These are phyloP conservation scores for Neurospora sp. DNA, from an alignment of 495 filamentous ascomycete species.

Conservation along the genomic window DNA sequence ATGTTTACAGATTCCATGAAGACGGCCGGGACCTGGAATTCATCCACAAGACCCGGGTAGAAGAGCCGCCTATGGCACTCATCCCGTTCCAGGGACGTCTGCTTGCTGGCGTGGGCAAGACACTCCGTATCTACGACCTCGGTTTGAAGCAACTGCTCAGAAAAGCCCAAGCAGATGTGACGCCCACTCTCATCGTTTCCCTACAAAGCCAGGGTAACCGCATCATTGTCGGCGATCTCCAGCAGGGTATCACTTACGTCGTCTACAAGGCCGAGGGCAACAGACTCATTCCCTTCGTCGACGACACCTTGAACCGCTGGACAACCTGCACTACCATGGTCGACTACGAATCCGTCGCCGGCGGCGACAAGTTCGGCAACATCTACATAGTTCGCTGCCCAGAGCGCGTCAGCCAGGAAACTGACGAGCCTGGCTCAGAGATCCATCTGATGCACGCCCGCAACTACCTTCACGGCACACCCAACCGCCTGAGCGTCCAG, in stretches of 20 bases:
- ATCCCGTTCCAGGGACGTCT: constrained; percentile 87
- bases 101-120: constrained; percentile 70
- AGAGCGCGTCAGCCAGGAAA: constrained; percentile 72
- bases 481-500: constrained; percentile 74
- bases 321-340: constrained; percentile 84
- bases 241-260: constrained; percentile 80
- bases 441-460: constrained; percentile 82
- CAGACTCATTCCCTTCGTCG: constrained; percentile 79
- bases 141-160: constrained; percentile 84
- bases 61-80: constrained; percentile 80
- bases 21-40: constrained; percentile 82
- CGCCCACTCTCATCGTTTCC: constrained; percentile 72
- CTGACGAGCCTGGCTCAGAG: constrained; percentile 86
- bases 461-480: constrained; percentile 78
- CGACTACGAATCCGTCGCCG: constrained; percentile 92
- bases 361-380: constrained; percentile 97
- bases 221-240: constrained; percentile 84
- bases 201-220: constrained; percentile 87
- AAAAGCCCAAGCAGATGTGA: constrained; percentile 75
- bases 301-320: constrained; percentile 83
- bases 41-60: constrained; percentile 89
- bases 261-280: constrained; percentile 93
- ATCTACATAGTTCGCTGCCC: constrained; percentile 87
- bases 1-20: constrained; percentile 85
- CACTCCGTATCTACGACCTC: constrained; percentile 79